phyloP scores from a whole-genome alignment of 108 stramenopile species.

The Cyclotella atomus region DNA sequence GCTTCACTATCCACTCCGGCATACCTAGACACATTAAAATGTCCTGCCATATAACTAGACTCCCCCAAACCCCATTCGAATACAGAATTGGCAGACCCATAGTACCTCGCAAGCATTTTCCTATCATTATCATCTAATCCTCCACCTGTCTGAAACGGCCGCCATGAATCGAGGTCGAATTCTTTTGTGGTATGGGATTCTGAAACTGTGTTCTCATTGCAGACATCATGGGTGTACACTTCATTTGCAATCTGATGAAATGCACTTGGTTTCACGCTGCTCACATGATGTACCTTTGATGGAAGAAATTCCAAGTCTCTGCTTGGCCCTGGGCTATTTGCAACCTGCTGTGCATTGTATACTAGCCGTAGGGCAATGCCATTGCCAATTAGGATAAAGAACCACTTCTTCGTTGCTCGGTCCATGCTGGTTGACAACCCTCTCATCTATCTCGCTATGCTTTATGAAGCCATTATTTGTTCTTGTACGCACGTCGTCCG shows the following conservation, averaged over 20 bases:
- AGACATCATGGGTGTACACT: neutral
- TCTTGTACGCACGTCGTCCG: no score
- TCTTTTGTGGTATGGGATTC: neutral
- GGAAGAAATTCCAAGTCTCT: neutral
- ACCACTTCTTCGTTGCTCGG: neutral
- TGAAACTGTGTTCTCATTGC: neutral
- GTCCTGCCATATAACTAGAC: slow-evolving; percentile 5
- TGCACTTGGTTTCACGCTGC: neutral
- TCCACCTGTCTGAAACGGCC: neutral
- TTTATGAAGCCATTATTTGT: no score
- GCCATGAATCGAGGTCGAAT: neutral
- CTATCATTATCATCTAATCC: slow-evolving; percentile 14
- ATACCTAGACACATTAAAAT: slow-evolving; percentile 20
- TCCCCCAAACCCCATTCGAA: slow-evolving; percentile 33
- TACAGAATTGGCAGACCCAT: neutral
- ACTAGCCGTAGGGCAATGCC: neutral
- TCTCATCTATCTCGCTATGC: no score
- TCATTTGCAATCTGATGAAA: neutral
- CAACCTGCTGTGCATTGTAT: neutral
- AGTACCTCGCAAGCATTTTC: slow-evolving; percentile 11
- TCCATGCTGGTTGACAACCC: no score
- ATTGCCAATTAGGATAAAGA: neutral
- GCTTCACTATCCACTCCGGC: slow-evolving; percentile 21
- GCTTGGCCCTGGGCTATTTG: neutral
- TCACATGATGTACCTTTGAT: neutral